Percentiles rank a stretch among this genome's conserved stretches.
Conservation (phyloP, 2,329 filamentous ascomycete species). For the Peltaster fructicola region DNA sequence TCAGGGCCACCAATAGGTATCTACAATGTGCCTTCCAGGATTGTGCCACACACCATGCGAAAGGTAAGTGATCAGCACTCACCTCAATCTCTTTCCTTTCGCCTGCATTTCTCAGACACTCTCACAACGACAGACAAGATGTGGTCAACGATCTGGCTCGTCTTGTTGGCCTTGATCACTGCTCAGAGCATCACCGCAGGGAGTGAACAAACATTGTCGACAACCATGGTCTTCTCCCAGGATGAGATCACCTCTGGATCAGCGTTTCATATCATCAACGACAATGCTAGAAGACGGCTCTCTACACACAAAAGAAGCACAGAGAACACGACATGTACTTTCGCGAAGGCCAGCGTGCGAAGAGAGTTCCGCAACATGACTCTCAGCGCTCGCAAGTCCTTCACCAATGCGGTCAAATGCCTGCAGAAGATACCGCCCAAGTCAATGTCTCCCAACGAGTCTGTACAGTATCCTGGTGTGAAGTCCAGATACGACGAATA, state of each 20-base stretch:
- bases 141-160: too few relatives aligned
- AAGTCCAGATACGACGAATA: slow-evolving; percentile 9
- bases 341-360: slow-evolving; percentile 5
- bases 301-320: slow-evolving; percentile 3
- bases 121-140: too few relatives aligned
- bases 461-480: slow-evolving; percentile 6
- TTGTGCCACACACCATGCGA: too few relatives aligned
- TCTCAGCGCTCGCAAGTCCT: slow-evolving; percentile 5
- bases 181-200: too few relatives aligned
- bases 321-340: slow-evolving; percentile 5
- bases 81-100: too few relatives aligned
- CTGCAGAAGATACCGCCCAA: slow-evolving; percentile 6
- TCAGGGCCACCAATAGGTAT: too few relatives aligned
- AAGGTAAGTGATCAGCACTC: too few relatives aligned
- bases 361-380: slow-evolving; percentile 5
- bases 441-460: slow-evolving; percentile 3
- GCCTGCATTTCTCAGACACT: too few relatives aligned
- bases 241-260: slow-evolving; percentile 6
- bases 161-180: too few relatives aligned
- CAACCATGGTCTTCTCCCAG: slow-evolving; percentile 4
- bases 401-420: slow-evolving; percentile 7
- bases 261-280: slow-evolving; percentile 4
- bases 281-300: slow-evolving; percentile 4
- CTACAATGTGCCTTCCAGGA: too few relatives aligned
- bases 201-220: too few relatives aligned